A percentile compares a stretch with the other conserved stretches of the same genome.
These are phyloP conservation scores for Fusarium subtropicale DNA, from an alignment of 2,329 filamentous ascomycete genomes.

Conservation along the genomic window DNA sequence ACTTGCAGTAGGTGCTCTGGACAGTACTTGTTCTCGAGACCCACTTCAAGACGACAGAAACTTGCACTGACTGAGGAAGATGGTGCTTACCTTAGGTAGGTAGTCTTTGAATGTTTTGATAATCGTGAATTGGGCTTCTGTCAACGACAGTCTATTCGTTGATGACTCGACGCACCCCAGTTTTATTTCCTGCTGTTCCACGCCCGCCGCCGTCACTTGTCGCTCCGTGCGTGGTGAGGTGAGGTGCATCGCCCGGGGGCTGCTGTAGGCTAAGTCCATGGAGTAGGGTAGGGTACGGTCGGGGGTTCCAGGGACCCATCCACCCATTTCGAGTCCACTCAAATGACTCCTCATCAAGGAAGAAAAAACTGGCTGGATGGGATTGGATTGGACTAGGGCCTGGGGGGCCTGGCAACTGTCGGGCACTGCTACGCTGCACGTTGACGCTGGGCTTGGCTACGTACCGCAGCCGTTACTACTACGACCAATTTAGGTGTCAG, in stretches of 20 bases:
- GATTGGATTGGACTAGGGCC: conserved; percentile 13
- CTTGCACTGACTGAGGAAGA: conserved; percentile 2
- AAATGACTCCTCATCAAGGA: conserved; percentile 10
- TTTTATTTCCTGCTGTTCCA: conserved; percentile 33
- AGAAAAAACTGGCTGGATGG: conserved; percentile 20
- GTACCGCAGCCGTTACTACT: conserved; percentile 31
- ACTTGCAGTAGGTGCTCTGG: not conserved
- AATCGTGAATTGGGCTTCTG: conserved; percentile 11
- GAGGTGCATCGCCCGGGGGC: conserved; percentile 37
- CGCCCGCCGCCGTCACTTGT: conserved; percentile 40
- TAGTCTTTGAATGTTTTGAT: conserved; percentile 1
- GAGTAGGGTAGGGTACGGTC: not conserved
- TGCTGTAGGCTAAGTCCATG: conserved; percentile 4
- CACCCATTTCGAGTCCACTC: conserved; percentile 19
- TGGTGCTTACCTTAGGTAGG: not conserved
- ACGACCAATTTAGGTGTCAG: conserved; percentile 11
- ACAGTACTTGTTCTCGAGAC: not conserved
- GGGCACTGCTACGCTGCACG: conserved; percentile 36
- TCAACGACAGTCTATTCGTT: conserved; percentile 22
- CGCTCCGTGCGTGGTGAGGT: conserved; percentile 39
- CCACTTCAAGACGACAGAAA: conserved; percentile 11
- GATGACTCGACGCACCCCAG: conserved; percentile 19
- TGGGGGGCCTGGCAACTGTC: conserved; percentile 30
- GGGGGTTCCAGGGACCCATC: conserved; percentile 16
- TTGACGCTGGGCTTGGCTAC: conserved; percentile 26